phyloP scores from a whole-genome alignment of 2,329 filamentous ascomycete genomes.

The Colletotrichum somersetense region DNA sequence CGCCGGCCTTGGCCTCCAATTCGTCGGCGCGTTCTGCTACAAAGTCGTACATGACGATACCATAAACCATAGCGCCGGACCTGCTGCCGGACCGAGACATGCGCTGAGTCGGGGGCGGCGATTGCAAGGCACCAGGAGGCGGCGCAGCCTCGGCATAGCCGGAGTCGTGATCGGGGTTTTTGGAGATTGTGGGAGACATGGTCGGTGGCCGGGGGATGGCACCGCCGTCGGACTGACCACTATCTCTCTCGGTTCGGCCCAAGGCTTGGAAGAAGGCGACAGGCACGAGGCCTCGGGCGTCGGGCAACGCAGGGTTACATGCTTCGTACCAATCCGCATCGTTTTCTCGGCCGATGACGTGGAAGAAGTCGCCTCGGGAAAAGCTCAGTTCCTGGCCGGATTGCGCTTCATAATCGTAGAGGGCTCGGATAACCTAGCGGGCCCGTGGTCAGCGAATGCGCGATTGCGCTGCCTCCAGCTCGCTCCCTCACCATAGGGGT shows the following conservation, averaged over 20 bases:
- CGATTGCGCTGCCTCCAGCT: slow-evolving; percentile 5
- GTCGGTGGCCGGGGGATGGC: slow-evolving; percentile 58
- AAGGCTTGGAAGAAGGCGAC: slow-evolving; percentile 94
- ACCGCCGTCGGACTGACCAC: slow-evolving; percentile 75
- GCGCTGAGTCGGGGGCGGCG: slow-evolving; percentile 51
- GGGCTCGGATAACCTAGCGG: slow-evolving; percentile 90
- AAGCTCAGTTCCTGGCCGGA: slow-evolving; percentile 87
- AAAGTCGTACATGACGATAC: slow-evolving; percentile 97
- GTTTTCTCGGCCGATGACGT: slow-evolving; percentile 96
- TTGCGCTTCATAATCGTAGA: slow-evolving; percentile 90
- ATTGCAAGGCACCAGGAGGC: slow-evolving; percentile 31
- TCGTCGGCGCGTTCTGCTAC: slow-evolving; percentile 95
- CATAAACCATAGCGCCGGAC: slow-evolving; percentile 90
- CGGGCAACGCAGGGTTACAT: slow-evolving; percentile 91
- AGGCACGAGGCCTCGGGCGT: slow-evolving; percentile 90
- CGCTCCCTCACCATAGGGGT: slow-evolving; percentile 6
- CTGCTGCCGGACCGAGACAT: slow-evolving; percentile 63
- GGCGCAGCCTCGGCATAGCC: slow-evolving; percentile 78
- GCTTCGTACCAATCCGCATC: slow-evolving; percentile 98
- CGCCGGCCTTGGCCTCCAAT: slow-evolving; percentile 92
- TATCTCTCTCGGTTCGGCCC: slow-evolving; percentile 92
- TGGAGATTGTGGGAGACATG: slow-evolving; percentile 56
- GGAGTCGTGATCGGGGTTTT: slow-evolving; percentile 86
- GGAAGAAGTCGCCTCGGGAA: slow-evolving; percentile 95
- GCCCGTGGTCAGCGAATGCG: slow-evolving; percentile 44